phyloP scores from a whole-genome alignment of 2,329 filamentous ascomycete species.

The Ophiostoma ulmi region DNA sequence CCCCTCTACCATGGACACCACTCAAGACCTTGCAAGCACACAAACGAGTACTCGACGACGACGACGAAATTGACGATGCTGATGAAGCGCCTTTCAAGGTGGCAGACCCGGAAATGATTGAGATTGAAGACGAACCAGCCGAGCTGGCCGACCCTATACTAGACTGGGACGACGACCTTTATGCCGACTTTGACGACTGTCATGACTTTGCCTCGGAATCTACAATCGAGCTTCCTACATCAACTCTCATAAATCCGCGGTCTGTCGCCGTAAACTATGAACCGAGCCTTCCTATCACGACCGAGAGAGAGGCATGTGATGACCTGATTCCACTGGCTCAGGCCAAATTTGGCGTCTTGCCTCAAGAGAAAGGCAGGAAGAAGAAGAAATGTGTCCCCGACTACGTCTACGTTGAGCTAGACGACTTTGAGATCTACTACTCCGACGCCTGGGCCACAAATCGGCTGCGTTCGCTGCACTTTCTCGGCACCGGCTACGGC shows the following conservation, averaged over 20 bases:
- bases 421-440: conserved; percentile 56
- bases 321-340: conserved; percentile 27
- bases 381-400: conserved; percentile 26
- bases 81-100: not conserved
- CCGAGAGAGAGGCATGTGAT: conserved; percentile 8
- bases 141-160: not conserved
- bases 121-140: not conserved
- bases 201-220: not conserved
- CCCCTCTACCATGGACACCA: not conserved
- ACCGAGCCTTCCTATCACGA: conserved; percentile 8
- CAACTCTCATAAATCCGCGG: conserved; percentile 31
- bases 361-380: conserved; percentile 10
- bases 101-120: not conserved
- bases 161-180: not conserved
- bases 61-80: not conserved
- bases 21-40: not conserved
- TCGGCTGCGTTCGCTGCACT: conserved; percentile 53
- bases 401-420: conserved; percentile 48
- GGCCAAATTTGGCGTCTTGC: not conserved
- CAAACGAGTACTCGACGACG: not conserved
- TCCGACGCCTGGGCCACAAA: conserved; percentile 35
- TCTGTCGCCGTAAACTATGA: conserved; percentile 28
- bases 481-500: conserved; percentile 41
- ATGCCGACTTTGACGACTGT: not conserved
- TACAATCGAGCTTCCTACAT: conserved; percentile 30